A percentile compares a stretch with the other conserved stretches of the same genome.
Conservation (phyloP, 805 yeast species). For the Starmerella bombi region DNA sequence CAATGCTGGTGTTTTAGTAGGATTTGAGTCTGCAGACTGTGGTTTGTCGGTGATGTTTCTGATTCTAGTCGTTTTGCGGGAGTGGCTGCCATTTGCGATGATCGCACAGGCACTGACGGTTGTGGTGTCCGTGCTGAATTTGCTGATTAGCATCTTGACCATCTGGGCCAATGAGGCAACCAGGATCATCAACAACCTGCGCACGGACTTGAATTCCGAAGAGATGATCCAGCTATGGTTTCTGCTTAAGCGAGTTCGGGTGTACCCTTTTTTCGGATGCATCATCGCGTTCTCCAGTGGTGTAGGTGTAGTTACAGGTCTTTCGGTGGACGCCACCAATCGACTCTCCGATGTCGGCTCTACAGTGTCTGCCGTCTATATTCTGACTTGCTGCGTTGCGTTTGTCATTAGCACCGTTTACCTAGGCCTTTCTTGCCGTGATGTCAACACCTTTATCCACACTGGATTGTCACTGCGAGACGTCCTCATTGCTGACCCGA, state of each 20-base stretch:
- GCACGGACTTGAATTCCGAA: neutral
- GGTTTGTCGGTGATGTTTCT: conserved; percentile 17
- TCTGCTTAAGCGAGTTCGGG: conserved; percentile 5
- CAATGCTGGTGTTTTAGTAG: conserved; percentile 9
- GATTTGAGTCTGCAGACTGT: conserved; percentile 18
- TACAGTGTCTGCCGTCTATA: conserved; percentile 15
- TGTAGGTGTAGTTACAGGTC: conserved; percentile 20
- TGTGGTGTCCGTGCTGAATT: conserved; percentile 18
- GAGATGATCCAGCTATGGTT: neutral
- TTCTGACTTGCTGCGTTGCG: conserved; percentile 12
- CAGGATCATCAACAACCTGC: conserved; percentile 1
- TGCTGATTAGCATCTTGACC: conserved; percentile 18
- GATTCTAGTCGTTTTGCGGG: conserved; percentile 15
- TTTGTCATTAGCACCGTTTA: conserved; percentile 18
- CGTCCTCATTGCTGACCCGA: conserved; percentile 20
- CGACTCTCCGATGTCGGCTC: conserved; percentile 19
- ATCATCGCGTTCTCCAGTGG: conserved; percentile 20
- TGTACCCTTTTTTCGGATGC: conserved; percentile 20
- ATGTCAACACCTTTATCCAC: conserved; percentile 3
- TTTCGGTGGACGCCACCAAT: conserved; percentile 18
- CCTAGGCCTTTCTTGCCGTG: conserved; percentile 17
- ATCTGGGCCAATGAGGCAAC: conserved; percentile 18
- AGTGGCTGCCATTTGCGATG: conserved; percentile 19
- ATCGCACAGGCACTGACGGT: conserved; percentile 20
- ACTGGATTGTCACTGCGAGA: conserved; percentile 11